Conservation (phyloP, 2,329 filamentous ascomycete species). For the Dichotomopilus funicola region DNA sequence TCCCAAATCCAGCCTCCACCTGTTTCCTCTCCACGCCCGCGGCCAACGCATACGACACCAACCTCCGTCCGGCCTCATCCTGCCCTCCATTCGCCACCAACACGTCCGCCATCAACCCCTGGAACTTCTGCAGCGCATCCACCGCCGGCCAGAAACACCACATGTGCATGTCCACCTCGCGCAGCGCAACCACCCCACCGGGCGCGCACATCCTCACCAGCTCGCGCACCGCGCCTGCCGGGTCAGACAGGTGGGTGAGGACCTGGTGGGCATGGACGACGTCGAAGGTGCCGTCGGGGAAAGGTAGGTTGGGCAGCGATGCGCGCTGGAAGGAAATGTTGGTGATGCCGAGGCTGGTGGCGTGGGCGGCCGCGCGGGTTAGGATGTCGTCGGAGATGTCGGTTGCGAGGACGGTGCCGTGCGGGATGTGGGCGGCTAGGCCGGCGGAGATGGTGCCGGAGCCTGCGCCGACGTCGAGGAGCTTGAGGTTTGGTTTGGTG, state of each 20-base stretch:
- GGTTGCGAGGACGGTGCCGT: slow-evolving; percentile 30
- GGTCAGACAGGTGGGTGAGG: slow-evolving; percentile 30
- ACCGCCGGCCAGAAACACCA: slow-evolving; percentile 11
- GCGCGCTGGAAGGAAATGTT: slow-evolving; percentile 27
- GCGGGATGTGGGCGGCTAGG: slow-evolving; percentile 30
- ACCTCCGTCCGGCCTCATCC: slow-evolving; percentile 4
- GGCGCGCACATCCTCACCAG: slow-evolving; percentile 35
- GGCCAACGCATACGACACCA: slow-evolving; percentile 10
- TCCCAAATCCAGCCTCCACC: slow-evolving; percentile 9
- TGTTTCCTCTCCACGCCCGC: slow-evolving; percentile 3
- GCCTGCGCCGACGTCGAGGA: slow-evolving; percentile 41
- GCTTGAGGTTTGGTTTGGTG: slow-evolving; percentile 9
- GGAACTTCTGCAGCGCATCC: slow-evolving; percentile 1
- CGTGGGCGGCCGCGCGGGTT: slow-evolving; percentile 22
- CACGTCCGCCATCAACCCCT: neutral
- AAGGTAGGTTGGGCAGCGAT: slow-evolving; percentile 25
- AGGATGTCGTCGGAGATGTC: slow-evolving; percentile 27
- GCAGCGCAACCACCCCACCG: slow-evolving; percentile 32
- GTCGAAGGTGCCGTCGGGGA: slow-evolving; percentile 32
- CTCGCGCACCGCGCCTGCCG: slow-evolving; percentile 32
- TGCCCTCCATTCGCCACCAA: slow-evolving; percentile 6
- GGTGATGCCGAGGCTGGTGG: neutral
- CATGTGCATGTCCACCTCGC: slow-evolving; percentile 23
- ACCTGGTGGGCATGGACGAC: slow-evolving; percentile 20
- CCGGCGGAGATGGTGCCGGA: slow-evolving; percentile 40